These are phyloP conservation scores for Posidonia australis DNA, from an alignment of 106 monocot species.

Conservation along the genomic window DNA sequence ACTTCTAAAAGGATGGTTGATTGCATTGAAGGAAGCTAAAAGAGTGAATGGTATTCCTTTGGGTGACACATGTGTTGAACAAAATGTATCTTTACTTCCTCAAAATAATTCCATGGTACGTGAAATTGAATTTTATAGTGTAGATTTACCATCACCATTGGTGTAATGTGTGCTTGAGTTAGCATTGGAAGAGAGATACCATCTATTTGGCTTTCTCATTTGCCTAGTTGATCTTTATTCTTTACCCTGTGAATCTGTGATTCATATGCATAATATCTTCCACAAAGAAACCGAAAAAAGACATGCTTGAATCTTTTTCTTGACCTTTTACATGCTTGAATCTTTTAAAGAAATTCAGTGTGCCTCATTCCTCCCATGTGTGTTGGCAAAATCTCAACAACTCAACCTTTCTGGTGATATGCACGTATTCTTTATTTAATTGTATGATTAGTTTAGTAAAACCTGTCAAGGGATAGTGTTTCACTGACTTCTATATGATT, in stretches of 20 bases:
- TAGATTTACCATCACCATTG: background rate
- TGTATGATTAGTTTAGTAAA: no score
- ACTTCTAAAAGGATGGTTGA: conserved; percentile 68
- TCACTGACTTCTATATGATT: no score
- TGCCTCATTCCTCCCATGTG: no score
- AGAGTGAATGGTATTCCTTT: conserved; percentile 15
- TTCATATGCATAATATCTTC: background rate
- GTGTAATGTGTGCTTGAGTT: background rate
- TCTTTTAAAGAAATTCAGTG: no score
- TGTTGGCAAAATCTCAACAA: no score
- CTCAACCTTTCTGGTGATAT: no score
- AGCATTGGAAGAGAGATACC: background rate
- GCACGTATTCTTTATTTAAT: no score
- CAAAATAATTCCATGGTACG: conserved; percentile 6
- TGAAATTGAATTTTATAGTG: background rate
- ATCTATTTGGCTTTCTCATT: background rate
- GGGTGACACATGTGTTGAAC: conserved; percentile 24
- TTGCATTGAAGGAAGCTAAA: conserved; percentile 49
- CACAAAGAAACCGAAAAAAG: no score
- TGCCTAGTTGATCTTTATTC: background rate
- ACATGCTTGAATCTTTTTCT: no score
- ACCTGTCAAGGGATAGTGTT: no score
- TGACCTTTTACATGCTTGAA: no score
- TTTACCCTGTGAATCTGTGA: no score
- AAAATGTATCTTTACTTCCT: conserved; percentile 6